A percentile compares a stretch with the other conserved stretches of the same genome.
Evolutionary conservation across 108 stramenopile genomes (phyloP).

Genomic region (Halocafeteria seosinensis): DNA sequence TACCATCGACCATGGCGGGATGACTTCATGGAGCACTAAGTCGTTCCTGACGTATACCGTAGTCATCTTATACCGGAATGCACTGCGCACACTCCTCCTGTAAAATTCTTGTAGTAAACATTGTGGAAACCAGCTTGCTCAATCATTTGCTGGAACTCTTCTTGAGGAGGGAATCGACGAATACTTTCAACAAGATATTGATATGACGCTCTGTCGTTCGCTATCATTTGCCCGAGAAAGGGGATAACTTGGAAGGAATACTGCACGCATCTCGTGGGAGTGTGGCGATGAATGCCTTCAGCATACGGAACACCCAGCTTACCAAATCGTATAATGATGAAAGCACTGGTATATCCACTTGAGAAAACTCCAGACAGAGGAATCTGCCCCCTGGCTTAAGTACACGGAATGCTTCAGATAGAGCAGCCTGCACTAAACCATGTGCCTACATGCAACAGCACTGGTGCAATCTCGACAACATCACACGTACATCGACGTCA

Average conservation of each 20-base stretch:
- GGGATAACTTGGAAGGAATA: constrained; percentile 89
- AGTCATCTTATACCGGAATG: constrained; percentile 31
- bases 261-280: too few species aligned
- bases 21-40: too few species aligned
- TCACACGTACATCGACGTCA: too few species aligned
- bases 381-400: constrained; percentile 87
- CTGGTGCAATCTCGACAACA: background rate
- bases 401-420: constrained; percentile 62
- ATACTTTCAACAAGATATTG: constrained; percentile 98
- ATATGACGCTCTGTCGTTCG: constrained; percentile 78
- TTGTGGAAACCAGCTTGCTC: constrained; percentile 53
- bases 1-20: too few species aligned
- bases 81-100: constrained; percentile 47
- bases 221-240: constrained; percentile 61
- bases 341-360: constrained; percentile 49
- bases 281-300: too few species aligned
- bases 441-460: too few species aligned
- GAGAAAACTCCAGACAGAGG: constrained; percentile 86
- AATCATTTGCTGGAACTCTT: constrained; percentile 58
- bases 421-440: constrained; percentile 25
- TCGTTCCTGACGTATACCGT: too few species aligned
- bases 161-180: constrained; percentile 74
- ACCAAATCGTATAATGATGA: constrained; percentile 57
- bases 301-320: too few species aligned
- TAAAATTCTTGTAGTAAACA: constrained; percentile 60